Percentiles rank a stretch among this genome's conserved stretches.
These are phyloP conservation scores for Solanum megistacrolobum DNA, from an alignment of 257 asterid species.

Conservation along the genomic window DNA sequence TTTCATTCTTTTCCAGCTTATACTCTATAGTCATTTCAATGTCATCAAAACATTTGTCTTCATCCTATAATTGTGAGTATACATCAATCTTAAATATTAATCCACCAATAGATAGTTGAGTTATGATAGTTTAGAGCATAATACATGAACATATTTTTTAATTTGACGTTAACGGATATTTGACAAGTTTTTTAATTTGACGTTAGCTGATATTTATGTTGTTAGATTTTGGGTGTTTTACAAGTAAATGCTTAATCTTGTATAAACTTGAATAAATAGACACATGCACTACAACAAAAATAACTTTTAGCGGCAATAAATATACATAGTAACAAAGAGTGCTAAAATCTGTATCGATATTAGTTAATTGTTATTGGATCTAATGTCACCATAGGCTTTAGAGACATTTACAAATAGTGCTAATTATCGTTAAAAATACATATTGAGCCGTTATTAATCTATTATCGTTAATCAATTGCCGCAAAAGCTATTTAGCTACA, in stretches of 20 bases:
- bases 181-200: not conserved
- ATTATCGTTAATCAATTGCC: too few relatives aligned
- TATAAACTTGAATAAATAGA: too few relatives aligned
- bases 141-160: too few relatives aligned
- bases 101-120: not conserved
- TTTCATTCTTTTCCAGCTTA: not conserved
- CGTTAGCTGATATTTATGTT: too few relatives aligned
- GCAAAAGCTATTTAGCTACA: not conserved
- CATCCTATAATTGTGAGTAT: not conserved
- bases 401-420: accelerated
- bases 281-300: too few relatives aligned
- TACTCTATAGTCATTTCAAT: not conserved
- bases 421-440: too few relatives aligned
- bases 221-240: too few relatives aligned
- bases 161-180: not conserved
- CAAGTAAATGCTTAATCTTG: too few relatives aligned
- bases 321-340: too few relatives aligned
- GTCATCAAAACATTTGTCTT: not conserved
- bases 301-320: too few relatives aligned
- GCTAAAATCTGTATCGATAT: too few relatives aligned
- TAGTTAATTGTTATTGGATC: too few relatives aligned
- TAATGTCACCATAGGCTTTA: accelerated
- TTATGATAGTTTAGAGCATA: not conserved
- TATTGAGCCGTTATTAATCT: accelerated
- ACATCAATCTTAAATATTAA: not conserved